phyloP scores from a whole-genome alignment of 1,284 basidiomycete species.

The Leccinum solheimii region DNA sequence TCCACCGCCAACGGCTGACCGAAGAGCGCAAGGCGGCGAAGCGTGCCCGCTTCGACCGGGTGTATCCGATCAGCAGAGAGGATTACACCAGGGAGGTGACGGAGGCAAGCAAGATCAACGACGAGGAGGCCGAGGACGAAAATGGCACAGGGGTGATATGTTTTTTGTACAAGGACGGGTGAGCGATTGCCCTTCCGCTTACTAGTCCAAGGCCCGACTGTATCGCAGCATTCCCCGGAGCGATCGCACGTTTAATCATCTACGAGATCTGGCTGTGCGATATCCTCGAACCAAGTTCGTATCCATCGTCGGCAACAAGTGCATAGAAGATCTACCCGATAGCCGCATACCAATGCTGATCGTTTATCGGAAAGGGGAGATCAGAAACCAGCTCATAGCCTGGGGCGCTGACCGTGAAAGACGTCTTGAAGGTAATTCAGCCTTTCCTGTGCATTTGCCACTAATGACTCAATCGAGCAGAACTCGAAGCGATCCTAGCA shows the following conservation, averaged over 20 bases:
- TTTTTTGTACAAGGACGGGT: slow-evolving; percentile 90
- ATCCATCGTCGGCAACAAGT: slow-evolving; percentile 93
- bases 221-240: slow-evolving; percentile 71
- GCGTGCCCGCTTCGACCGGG: slow-evolving; percentile 77
- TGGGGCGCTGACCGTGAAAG: slow-evolving; percentile 80
- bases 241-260: slow-evolving; percentile 71
- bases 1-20: slow-evolving; percentile 65
- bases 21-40: slow-evolving; percentile 65
- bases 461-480: slow-evolving; percentile 38
- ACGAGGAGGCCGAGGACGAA: slow-evolving; percentile 61
- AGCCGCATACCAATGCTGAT: slow-evolving; percentile 90
- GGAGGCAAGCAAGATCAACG: slow-evolving; percentile 78
- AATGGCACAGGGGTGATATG: slow-evolving; percentile 85
- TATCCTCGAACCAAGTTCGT: slow-evolving; percentile 96
- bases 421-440: slow-evolving; percentile 69
- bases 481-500: slow-evolving; percentile 68
- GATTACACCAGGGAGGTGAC: slow-evolving; percentile 96
- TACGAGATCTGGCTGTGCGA: slow-evolving; percentile 73
- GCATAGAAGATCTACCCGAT: slow-evolving; percentile 95
- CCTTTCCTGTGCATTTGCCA: neutral
- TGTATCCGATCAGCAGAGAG: slow-evolving; percentile 88
- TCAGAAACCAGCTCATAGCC: slow-evolving; percentile 82
- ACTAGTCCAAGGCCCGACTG: slow-evolving; percentile 3
- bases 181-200: slow-evolving; percentile 25
- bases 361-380: slow-evolving; percentile 89